Conservation (phyloP, 2,329 filamentous ascomycete species). For the Sporothrix sp. region DNA sequence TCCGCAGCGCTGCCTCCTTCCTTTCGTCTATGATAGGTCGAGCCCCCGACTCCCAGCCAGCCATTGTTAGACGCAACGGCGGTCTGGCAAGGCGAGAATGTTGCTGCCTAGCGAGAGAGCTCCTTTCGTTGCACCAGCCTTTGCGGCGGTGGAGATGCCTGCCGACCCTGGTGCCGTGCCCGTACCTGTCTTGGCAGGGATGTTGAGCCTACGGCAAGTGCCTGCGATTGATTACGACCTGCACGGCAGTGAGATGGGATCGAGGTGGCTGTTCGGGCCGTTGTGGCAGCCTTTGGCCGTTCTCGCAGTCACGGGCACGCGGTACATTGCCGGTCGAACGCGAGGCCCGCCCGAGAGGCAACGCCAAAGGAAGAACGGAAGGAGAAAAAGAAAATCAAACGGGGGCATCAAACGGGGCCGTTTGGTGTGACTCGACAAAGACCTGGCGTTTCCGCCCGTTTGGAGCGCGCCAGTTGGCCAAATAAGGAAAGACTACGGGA, state of each 20-base stretch:
- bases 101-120: slow-evolving; percentile 6
- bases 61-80: too few relatives aligned
- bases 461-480: background rate
- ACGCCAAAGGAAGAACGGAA: background rate
- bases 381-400: background rate
- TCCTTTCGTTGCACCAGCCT: too few relatives aligned
- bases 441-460: slow-evolving; percentile 1
- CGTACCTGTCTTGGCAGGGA: background rate
- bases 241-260: background rate
- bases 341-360: background rate
- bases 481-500: background rate
- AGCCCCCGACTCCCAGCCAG: too few relatives aligned
- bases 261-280: background rate
- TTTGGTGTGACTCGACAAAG: too few relatives aligned
- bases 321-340: background rate
- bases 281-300: background rate
- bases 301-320: background rate
- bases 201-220: too few relatives aligned
- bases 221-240: background rate
- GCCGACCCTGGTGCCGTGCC: too few relatives aligned
- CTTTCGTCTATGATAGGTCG: background rate
- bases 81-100: too few relatives aligned
- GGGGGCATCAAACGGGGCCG: background rate
- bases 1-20: background rate
- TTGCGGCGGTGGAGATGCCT: too few relatives aligned